These are phyloP conservation scores for Lasiosphaeria miniovina DNA, from an alignment of 495 filamentous ascomycete genomes.

Conservation along the genomic window DNA sequence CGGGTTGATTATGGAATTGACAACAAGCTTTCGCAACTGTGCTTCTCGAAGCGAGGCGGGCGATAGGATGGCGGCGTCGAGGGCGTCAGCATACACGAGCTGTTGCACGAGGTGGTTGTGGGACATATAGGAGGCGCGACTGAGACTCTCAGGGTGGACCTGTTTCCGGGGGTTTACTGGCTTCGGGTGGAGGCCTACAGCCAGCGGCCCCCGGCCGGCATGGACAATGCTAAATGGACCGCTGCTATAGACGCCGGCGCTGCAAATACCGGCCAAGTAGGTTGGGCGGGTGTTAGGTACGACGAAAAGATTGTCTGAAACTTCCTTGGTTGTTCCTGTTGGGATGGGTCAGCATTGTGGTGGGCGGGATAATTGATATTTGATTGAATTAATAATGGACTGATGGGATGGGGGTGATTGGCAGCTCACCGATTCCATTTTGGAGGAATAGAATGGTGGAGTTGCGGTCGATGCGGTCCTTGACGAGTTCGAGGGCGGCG, in stretches of 20 bases:
- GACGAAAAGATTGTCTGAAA: slow-evolving; percentile 59
- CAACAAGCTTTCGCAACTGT: slow-evolving; percentile 59
- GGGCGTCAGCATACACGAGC: background rate
- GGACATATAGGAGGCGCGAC: too few relatives aligned
- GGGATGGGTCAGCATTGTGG: background rate
- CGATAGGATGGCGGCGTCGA: slow-evolving; percentile 23
- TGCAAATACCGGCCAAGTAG: slow-evolving; percentile 64
- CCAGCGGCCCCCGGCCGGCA: slow-evolving; percentile 59
- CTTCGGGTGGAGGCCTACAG: slow-evolving; percentile 44
- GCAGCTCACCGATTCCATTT: slow-evolving; percentile 66
- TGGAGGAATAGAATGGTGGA: slow-evolving; percentile 72
- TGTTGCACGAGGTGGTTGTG: slow-evolving; percentile 12
- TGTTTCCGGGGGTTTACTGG: background rate
- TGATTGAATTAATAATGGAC: background rate
- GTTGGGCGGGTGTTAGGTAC: slow-evolving; percentile 57
- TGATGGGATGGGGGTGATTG: background rate
- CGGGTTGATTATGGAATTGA: slow-evolving; percentile 79
- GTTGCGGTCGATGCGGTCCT: slow-evolving; percentile 52
- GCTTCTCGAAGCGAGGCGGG: slow-evolving; percentile 37
- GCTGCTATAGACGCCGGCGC: slow-evolving; percentile 58
- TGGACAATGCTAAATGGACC: slow-evolving; percentile 55
- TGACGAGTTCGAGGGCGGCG: slow-evolving; percentile 52
- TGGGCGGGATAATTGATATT: background rate
- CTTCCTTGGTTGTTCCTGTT: slow-evolving; percentile 48
- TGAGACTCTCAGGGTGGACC: background rate